Evolutionary conservation across 768 basidiomycete species (phyloP), one percentile per base, ranked within the genome.

Genomic region (Solioccasus polychromus): DNA sequence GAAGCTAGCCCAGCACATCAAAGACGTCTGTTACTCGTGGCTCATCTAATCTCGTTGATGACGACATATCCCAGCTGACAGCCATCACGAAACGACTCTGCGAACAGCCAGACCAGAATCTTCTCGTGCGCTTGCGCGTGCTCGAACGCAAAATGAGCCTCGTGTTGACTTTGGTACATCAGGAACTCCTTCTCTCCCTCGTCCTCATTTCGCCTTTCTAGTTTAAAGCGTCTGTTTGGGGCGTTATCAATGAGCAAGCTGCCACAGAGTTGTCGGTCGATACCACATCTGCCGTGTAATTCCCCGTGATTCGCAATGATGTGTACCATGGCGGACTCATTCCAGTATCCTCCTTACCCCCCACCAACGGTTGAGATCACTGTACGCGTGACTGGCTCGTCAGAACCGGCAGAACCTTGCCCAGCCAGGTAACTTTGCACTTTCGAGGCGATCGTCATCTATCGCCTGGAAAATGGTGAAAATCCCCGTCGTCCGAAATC

Each of bases 171-270:
- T 69, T 99, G 66, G 93, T 93, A 60, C 52, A 9, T 1, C n/a
- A 6, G n/a, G n/a, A n/a, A n/a, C n/a, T n/a, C 31, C 1, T 20
- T 15, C 35, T 14, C 23, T 19, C 26, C 24, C 44, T 39, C 15
- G 28, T 34, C 23, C 20, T 23, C 14, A 24, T 7, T n/a, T n/a
- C 7, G 20, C 57, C 48, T 51, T 55, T 26, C 26, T 55, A 93
- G 91, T 97, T 93, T 79, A 94, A 96, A 69, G 92, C 88, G 0
- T 95, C 94, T 10, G 92, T 95, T 1, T 95, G 92, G 92, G 90
- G 86, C 12, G 86, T 94, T 43, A 85, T 96, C 62, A 89, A 86
- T 62, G 85, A 90, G 56, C 85, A 88, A 56, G 77, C 79, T 25
- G 60, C 49, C 41, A 51, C 42, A 10, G 57, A 52, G 39, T 43